Base-by-base conservation (phyloP, 148 eudicot species). In the Persicaria maculosa region DNA sequence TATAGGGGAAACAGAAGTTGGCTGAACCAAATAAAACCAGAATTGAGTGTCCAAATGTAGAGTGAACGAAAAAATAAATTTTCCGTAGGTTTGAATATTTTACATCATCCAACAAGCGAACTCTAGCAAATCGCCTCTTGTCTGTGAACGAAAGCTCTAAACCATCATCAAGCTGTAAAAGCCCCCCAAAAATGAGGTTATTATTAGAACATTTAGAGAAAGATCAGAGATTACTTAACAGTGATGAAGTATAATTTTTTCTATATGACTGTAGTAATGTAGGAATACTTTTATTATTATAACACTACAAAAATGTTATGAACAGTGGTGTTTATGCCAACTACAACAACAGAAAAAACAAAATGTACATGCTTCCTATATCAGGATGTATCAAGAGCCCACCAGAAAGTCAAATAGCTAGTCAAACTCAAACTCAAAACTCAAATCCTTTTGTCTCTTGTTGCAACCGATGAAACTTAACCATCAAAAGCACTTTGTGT, bases 111-210 rank as follows among this genome's bases (percentile, higher is more conserved):
- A 95, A 88, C 83, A 92, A 81, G 72, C 97, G 93, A 83, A 95
- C 99, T 89, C 74, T 95, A 25, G 99, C 99, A 81, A 95, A 95
- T 75, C 96, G 90, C 80, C 97, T 90, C 93, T 92, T 92, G 80
- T 95, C 99, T 44, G 99, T 95, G 83, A 95, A 95, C 52, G 99
- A 90, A 44, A 95, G 73, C 88, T 92, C 99, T 84, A 95, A 62
- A 55, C 99, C 99, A 84, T 92, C 99, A 82, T 91, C 78, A 72
- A 95, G 86, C 99, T 95, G 87, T 79, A 84, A 15, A 75, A 65
- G 47, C 25, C 69, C 69, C 36, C 36, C 14, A 64, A 36, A 64
- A 8, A 36, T 2, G 15, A 7, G 19, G 17, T 11, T 64, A 40
- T 64, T 14, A 36, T 64, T 12, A 64, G 8, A 15, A 64, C 14